A percentile compares a stretch with the other conserved stretches of the same genome.
Conservation (phyloP, 768 basidiomycete genomes). For the Termitomyces sp. region DNA sequence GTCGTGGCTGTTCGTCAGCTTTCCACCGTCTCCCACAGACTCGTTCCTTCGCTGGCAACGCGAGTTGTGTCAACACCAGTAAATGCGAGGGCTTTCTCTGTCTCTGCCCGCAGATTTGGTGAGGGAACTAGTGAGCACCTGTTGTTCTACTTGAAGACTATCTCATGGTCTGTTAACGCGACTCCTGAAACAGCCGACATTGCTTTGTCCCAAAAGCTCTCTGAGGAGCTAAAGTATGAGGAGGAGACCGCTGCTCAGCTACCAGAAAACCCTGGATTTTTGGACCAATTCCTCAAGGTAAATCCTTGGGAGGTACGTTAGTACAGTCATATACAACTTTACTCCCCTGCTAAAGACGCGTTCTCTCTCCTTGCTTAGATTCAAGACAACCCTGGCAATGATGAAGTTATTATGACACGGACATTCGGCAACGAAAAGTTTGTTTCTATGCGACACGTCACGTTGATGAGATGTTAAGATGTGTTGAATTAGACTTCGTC, state of each 20-base stretch:
- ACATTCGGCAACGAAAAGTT: constrained; percentile 90
- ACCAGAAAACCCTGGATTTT: constrained; percentile 60
- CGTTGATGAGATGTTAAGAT: neutral
- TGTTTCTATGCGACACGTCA: constrained; percentile 24
- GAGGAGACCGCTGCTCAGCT: constrained; percentile 45
- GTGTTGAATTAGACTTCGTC: constrained; percentile 57
- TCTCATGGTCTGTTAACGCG: neutral
- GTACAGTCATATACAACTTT: neutral
- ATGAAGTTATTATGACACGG: constrained; percentile 80
- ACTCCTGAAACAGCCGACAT: constrained; percentile 57
- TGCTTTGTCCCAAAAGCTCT: constrained; percentile 67
- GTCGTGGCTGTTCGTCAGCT: constrained; percentile 27
- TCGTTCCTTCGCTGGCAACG: constrained; percentile 24
- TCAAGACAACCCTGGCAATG: constrained; percentile 64
- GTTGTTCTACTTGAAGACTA: neutral
- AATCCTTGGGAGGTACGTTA: constrained; percentile 75
- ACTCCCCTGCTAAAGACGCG: too few relatives aligned
- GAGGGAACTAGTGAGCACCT: constrained; percentile 40
- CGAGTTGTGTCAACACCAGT: constrained; percentile 17
- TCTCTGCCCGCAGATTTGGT: constrained; percentile 37
- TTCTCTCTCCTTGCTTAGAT: constrained; percentile 41
- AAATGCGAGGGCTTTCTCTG: constrained; percentile 40
- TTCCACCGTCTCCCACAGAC: constrained; percentile 22
- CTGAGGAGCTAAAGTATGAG: constrained; percentile 87
- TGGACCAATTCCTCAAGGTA: constrained; percentile 68